Base-by-base conservation (phyloP, 1,284 basidiomycete genomes). In the Cryptococcus wingfieldii region DNA sequence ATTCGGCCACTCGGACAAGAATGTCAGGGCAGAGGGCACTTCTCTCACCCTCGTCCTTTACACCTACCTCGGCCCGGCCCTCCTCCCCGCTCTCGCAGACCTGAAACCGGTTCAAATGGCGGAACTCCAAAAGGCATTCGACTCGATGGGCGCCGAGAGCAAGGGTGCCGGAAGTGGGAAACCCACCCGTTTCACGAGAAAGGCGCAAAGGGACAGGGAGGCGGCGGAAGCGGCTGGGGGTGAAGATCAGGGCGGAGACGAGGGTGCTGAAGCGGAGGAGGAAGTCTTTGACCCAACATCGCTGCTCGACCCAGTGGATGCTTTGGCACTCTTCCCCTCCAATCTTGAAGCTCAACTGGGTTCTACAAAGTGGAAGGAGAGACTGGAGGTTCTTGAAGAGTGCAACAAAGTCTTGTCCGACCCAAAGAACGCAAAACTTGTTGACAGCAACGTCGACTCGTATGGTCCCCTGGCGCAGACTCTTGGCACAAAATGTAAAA, bases 71-170 rank as follows among this genome's bases (percentile, higher is more conserved):
- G 96, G 96, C 23, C 80, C 88, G 1, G 88, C 86, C 0, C 87
- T 98, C 58, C 86, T 92, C 54, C 84, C 92, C 45, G 91, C 87
- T 77, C 79, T 99, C 10, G 79, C 84, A n/a, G 90, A 96, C 63
- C 82, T 99, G 60, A 99, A 99, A 75, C 92, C 96, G 0, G 93
- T 98, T n/a, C 96, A 98, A 76, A 86, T 94, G 44, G 94, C 97
- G 73, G 96, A 98, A 70, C 77, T 99, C 58, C 90, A 91, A 67
- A 94, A 96, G 70, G 82, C 85, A 0, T 99, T 97, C 68, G 90
- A 90, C 61, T 79, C 75, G 31, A 81, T 95, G 79, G 92, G 96
- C 67, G 85, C 84, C 49, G 85, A 87, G 37, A 88, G 87, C 1
- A 87, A 86, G 63, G 90, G 90, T 0, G 88, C 88, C 61, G 92